Percentiles rank a stretch among this genome's conserved stretches.
These are phyloP conservation scores for Penicillium sp. DNA, from an alignment of 2,329 filamentous ascomycete species.

Conservation along the genomic window DNA sequence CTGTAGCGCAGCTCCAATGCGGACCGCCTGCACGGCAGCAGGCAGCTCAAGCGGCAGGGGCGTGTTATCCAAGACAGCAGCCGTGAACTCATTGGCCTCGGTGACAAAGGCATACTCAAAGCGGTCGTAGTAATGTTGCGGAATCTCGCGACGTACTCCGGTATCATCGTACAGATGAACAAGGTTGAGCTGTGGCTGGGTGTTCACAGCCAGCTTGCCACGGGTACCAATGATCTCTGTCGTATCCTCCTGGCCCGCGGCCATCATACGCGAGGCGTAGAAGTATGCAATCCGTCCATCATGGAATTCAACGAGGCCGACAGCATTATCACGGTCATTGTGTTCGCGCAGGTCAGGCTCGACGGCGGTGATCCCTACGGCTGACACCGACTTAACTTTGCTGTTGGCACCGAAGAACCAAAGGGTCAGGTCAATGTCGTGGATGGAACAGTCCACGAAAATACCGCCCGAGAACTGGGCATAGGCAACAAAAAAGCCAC, in stretches of 20 bases:
- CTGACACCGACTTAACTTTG: conserved; percentile 55
- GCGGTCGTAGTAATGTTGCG: conserved; percentile 61
- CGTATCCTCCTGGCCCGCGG: conserved; percentile 64
- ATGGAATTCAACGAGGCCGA: conserved; percentile 65
- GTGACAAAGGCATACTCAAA: conserved; percentile 64
- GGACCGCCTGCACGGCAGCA: conserved; percentile 56
- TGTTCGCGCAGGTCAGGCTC: conserved; percentile 57
- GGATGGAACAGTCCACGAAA: conserved; percentile 69
- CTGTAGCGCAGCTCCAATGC: conserved; percentile 60
- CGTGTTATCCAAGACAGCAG: conserved; percentile 55
- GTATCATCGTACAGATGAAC: conserved; percentile 55
- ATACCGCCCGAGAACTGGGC: conserved; percentile 64
- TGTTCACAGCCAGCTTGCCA: conserved; percentile 63
- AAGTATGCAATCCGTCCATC: conserved; percentile 63
- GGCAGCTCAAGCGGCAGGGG: conserved; percentile 55
- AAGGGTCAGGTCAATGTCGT: conserved; percentile 65
- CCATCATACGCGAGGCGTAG: conserved; percentile 65
- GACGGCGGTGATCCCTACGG: conserved; percentile 58
- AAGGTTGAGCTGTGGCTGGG: conserved; percentile 55
- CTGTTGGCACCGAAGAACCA: conserved; percentile 61
- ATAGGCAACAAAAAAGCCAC: conserved; percentile 67
- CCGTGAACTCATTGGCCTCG: conserved; percentile 64
- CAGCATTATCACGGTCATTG: conserved; percentile 61
- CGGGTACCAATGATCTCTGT: conserved; percentile 67
- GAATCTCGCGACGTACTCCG: conserved; percentile 60